Evolutionary conservation across 2,329 filamentous ascomycete species (phyloP).

Genomic region (Clonostachys solani): DNA sequence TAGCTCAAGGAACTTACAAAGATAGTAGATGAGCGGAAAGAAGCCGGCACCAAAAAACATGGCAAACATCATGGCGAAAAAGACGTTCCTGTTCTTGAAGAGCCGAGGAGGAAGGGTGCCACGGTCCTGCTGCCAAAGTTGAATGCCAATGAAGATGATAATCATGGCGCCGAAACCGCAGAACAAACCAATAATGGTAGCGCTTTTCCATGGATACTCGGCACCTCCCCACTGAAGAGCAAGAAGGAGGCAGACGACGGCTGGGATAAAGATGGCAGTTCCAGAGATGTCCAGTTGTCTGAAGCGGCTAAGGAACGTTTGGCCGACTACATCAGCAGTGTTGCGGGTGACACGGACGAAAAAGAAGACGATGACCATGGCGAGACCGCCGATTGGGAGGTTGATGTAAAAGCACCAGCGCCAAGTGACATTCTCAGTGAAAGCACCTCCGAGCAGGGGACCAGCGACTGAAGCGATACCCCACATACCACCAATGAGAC

Average conservation of each 20-base stretch:
- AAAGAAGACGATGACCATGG: constrained; percentile 42
- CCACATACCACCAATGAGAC: constrained; percentile 16
- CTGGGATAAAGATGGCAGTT: constrained; percentile 43
- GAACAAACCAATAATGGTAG: constrained; percentile 45
- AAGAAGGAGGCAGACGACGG: constrained; percentile 47
- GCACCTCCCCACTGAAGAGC: constrained; percentile 54
- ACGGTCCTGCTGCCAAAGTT: constrained; percentile 4
- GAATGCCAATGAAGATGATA: constrained; percentile 29
- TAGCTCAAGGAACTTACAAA: constrained; percentile 33
- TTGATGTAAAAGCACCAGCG: constrained; percentile 37
- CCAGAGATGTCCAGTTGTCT: constrained; percentile 39
- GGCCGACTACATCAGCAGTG: constrained; percentile 19
- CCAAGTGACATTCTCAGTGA: constrained; percentile 17
- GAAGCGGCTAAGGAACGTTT: constrained; percentile 21
- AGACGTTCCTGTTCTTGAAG: constrained; percentile 5
- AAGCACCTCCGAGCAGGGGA: constrained; percentile 16
- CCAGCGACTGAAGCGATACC: constrained; percentile 14
- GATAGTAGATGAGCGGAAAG: constrained; percentile 43
- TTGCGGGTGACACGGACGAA: constrained; percentile 35
- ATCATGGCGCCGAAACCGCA: constrained; percentile 40
- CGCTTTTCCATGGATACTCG: constrained; percentile 43
- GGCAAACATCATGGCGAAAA: constrained; percentile 28
- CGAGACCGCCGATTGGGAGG: constrained; percentile 39
- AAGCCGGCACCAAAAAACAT: constrained; percentile 34
- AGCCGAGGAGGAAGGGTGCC: constrained; percentile 2